Percentiles rank a stretch among this genome's conserved stretches.
Evolutionary conservation across 192 early-diverging fungal species (phyloP).

Genomic region (Mortierella claussenii): DNA sequence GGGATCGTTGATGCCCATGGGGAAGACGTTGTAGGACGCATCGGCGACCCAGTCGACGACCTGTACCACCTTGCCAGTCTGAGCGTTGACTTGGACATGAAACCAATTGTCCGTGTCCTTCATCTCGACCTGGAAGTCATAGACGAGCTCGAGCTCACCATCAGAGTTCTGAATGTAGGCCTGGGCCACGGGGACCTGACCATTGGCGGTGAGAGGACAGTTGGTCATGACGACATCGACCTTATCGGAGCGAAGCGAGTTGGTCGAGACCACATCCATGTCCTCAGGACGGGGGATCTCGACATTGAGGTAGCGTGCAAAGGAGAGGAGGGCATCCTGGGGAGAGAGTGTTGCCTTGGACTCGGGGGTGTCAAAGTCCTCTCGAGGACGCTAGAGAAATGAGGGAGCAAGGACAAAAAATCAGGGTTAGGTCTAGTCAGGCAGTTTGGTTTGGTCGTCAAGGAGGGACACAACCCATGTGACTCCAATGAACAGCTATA

Average conservation of each 20-base stretch:
- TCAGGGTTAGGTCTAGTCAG: too few relatives aligned
- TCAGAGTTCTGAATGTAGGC: slow-evolving; percentile 73
- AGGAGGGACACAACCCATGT: too few relatives aligned
- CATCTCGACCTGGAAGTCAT: slow-evolving; percentile 85
- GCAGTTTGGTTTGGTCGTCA: too few relatives aligned
- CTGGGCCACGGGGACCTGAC: slow-evolving; percentile 67
- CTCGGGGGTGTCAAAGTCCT: too few relatives aligned
- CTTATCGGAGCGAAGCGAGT: slow-evolving; percentile 52
- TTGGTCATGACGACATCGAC: slow-evolving; percentile 55
- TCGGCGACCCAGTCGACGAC: slow-evolving; percentile 89
- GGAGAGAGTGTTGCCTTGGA: slow-evolving; percentile 59
- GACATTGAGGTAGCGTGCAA: slow-evolving; percentile 70
- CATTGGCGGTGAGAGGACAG: slow-evolving; percentile 62
- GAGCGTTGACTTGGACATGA: slow-evolving; percentile 74
- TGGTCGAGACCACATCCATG: slow-evolving; percentile 52
- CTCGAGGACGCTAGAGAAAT: too few relatives aligned
- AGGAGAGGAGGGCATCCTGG: slow-evolving; percentile 75
- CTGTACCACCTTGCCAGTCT: slow-evolving; percentile 68
- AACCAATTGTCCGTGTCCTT: slow-evolving; percentile 80
- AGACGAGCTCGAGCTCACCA: slow-evolving; percentile 75
- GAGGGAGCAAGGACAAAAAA: too few relatives aligned
- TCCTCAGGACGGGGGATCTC: slow-evolving; percentile 61
- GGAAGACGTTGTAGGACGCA: slow-evolving; percentile 83
- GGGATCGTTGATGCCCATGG: slow-evolving; percentile 84
- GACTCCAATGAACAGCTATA: too few relatives aligned